Base-by-base conservation (phyloP, 495 filamentous ascomycete species). In the Hypoxylon perforatum region DNA sequence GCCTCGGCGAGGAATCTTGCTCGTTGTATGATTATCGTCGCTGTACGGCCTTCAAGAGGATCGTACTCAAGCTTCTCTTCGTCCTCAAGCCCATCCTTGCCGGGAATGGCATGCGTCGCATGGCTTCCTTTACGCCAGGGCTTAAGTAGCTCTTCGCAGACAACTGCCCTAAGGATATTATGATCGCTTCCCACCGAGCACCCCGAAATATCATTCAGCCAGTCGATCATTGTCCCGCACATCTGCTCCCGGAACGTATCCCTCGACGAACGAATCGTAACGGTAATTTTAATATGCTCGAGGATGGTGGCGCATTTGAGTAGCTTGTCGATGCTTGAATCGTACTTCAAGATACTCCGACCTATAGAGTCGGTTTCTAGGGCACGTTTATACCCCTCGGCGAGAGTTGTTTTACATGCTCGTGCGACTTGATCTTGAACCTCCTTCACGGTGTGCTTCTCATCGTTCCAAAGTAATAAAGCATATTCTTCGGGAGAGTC, bases 221-320 rank as follows among this genome's bases (percentile, higher is more conserved):
- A 99, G 71, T 97, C 93, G 56, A 97, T 90, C 64, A 99, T 96
- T n/a, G 94, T 94, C 2, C 88, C 93, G 74, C 93, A 96, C 95
- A 99, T 99, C 75, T 97, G 91, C 78, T 99, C 95, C 61, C 95
- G 84, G 80, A 97, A 99, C 0, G 92, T 97, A 77, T 99, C 95
- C 52, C 95, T 84, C 0, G 96, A 84, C 25, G 96, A 97, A 6
- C 95, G 88, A 61, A 99, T 93, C 4, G 96, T 98, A 56, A 96
- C 91, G 0, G 96, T 98, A 50, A 98, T 88, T 74, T 96, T 96
- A 81, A 97, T 97, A 53, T 95, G 87, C 75, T 98, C 96, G 39
- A 99, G 92, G 25, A 92, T 88, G 68, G 85, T 89, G 6, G 93
- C 91, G 48, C 92, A 90, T 25, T 75, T 79, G 45, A 98, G 78